Percentiles rank a stretch among this genome's conserved stretches.
Conservation (phyloP, 2,329 filamentous ascomycete species). For the Lojkania enalia region DNA sequence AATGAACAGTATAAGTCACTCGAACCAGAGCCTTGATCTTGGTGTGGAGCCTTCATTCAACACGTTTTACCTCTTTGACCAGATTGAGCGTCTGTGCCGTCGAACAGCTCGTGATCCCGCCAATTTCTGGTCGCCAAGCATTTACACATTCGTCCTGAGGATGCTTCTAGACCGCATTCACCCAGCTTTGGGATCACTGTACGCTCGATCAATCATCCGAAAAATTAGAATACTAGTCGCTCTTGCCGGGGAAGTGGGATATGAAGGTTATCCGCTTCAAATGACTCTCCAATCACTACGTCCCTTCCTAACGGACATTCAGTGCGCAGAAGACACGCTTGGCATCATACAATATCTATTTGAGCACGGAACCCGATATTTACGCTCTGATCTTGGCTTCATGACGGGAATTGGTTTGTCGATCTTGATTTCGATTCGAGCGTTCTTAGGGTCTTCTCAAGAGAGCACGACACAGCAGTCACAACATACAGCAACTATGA, state of each 20-base stretch:
- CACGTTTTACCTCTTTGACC: slow-evolving; percentile 72
- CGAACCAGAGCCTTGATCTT: slow-evolving; percentile 66
- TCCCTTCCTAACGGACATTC: slow-evolving; percentile 76
- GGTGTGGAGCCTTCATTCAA: slow-evolving; percentile 88
- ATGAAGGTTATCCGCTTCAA: slow-evolving; percentile 80
- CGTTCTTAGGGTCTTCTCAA: slow-evolving; percentile 74
- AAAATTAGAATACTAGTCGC: slow-evolving; percentile 82
- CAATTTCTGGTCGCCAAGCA: slow-evolving; percentile 73
- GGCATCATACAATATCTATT: slow-evolving; percentile 86
- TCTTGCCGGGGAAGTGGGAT: slow-evolving; percentile 72
- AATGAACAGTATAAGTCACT: slow-evolving; percentile 71
- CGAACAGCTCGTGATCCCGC: slow-evolving; percentile 64
- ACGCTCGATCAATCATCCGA: slow-evolving; percentile 82
- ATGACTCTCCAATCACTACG: slow-evolving; percentile 84
- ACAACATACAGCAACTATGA: slow-evolving; percentile 76
- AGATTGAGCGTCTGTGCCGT: slow-evolving; percentile 77
- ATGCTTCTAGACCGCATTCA: slow-evolving; percentile 80
- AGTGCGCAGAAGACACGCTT: slow-evolving; percentile 88
- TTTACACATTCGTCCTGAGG: slow-evolving; percentile 74
- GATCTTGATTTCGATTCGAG: slow-evolving; percentile 74
- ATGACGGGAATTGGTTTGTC: slow-evolving; percentile 79
- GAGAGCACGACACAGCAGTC: slow-evolving; percentile 83
- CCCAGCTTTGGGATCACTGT: slow-evolving; percentile 79
- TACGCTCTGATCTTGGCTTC: slow-evolving; percentile 71
- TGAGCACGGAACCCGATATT: slow-evolving; percentile 64